Conservation (phyloP, 2,329 filamentous ascomycete genomes). For the Botrytis sinoallii region DNA sequence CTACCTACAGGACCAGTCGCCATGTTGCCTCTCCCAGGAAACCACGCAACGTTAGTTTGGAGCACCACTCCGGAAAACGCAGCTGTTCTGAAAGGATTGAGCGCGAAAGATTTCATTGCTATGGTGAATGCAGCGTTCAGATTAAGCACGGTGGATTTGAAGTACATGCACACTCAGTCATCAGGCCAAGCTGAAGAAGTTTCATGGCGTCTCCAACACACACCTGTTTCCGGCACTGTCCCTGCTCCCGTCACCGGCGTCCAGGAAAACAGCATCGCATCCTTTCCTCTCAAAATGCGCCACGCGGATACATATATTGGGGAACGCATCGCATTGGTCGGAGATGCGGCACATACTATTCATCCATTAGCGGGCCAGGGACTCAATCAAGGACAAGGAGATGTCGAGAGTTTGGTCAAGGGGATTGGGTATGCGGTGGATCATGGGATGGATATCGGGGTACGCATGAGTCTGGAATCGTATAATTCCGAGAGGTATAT, state of each 20-base stretch:
- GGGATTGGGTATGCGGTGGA: conserved; percentile 73
- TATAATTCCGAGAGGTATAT: conserved; percentile 82
- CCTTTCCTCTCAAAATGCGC: conserved; percentile 85
- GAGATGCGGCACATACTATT: conserved; percentile 91
- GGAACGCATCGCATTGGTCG: conserved; percentile 86
- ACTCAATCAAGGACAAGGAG: conserved; percentile 87
- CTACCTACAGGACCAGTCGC: conserved; percentile 89
- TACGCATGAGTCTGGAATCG: conserved; percentile 70
- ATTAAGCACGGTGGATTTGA: conserved; percentile 72
- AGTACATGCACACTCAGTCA: conserved; percentile 70
- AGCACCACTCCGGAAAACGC: conserved; percentile 83
- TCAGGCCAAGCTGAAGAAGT: conserved; percentile 69
- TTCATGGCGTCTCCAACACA: conserved; percentile 77
- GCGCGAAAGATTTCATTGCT: conserved; percentile 69
- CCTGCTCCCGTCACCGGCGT: conserved; percentile 68
- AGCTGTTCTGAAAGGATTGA: conserved; percentile 71
- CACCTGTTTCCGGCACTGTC: conserved; percentile 45
- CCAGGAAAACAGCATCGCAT: conserved; percentile 77
- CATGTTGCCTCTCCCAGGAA: conserved; percentile 82
- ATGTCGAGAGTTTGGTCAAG: conserved; percentile 74
- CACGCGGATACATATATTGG: conserved; percentile 93
- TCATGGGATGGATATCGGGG: conserved; percentile 86
- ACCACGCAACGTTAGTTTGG: conserved; percentile 86
- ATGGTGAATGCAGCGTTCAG: conserved; percentile 95
- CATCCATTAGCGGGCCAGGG: conserved; percentile 95